Evolutionary conservation across 192 early-diverging fungal genomes (phyloP).

Genomic region (Pilobolus umbonatus): DNA sequence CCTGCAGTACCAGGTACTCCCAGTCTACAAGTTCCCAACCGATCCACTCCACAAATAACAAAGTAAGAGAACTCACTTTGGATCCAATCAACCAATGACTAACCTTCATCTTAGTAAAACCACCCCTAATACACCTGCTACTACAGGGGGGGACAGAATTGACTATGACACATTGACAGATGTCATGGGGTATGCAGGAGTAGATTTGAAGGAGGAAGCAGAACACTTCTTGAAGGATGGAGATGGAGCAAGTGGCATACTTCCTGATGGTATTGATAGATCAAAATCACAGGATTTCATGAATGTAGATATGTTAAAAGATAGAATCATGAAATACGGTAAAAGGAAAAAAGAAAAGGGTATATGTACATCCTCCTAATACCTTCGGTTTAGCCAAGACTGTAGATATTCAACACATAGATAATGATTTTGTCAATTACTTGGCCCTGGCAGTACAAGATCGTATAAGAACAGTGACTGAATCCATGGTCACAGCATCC

Average conservation of each 20-base stretch:
- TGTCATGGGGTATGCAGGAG: conserved; percentile 74
- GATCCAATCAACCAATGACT: too few relatives aligned
- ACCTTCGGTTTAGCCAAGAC: conserved; percentile 22
- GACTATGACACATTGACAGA: conserved; percentile 62
- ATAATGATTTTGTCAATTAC: conserved; percentile 56
- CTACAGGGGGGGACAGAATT: conserved; percentile 23
- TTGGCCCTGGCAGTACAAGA: conserved; percentile 68
- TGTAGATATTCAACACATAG: conserved; percentile 39
- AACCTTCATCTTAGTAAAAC: too few relatives aligned
- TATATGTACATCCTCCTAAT: neutral
- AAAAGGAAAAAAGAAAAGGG: neutral
- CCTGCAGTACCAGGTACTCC: conserved; percentile 28
- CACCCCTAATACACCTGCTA: conserved; percentile 11
- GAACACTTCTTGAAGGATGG: conserved; percentile 34
- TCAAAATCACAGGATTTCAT: conserved; percentile 48
- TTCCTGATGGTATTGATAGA: conserved; percentile 31
- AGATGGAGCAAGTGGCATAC: conserved; percentile 9
- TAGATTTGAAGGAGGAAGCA: conserved; percentile 58
- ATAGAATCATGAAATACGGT: conserved; percentile 40
- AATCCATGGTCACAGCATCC: conserved; percentile 65
- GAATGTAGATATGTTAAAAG: conserved; percentile 32
- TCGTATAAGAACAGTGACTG: conserved; percentile 54
- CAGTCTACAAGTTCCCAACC: conserved; percentile 27
- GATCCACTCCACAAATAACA: neutral
- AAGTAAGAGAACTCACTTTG: too few relatives aligned